A percentile compares a stretch with the other conserved stretches of the same genome.
phyloP scores from a whole-genome alignment of 2,329 filamentous ascomycete species.

The Aureobasidium melanogenum region DNA sequence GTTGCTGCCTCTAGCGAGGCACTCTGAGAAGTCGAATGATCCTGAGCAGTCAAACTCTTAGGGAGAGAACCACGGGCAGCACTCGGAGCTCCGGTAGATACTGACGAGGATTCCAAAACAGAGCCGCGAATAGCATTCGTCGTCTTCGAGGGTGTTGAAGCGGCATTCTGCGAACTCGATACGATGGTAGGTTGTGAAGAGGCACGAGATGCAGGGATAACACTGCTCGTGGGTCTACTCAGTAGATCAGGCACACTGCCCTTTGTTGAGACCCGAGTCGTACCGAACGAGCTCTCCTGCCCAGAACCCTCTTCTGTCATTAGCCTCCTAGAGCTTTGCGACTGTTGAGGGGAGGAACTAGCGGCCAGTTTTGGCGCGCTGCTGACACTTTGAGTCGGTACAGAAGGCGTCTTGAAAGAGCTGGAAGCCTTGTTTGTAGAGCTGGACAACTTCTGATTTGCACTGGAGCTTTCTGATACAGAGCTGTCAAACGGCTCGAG shows the following conservation, averaged over 20 bases:
- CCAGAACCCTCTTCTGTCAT: neutral
- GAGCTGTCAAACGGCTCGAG: too few relatives aligned
- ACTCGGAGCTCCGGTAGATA: neutral
- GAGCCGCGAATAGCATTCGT: neutral
- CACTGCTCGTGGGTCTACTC: neutral
- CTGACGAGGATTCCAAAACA: neutral
- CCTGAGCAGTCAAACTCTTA: neutral
- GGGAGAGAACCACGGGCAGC: neutral
- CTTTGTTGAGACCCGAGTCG: neutral
- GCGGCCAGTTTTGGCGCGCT: neutral
- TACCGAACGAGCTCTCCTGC: neutral
- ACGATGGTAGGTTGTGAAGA: neutral
- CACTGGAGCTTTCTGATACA: too few relatives aligned
- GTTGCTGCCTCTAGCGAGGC: neutral
- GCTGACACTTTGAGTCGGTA: neutral
- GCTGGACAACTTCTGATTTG: neutral
- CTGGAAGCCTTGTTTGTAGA: neutral
- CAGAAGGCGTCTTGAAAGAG: neutral
- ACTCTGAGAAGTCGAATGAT: neutral
- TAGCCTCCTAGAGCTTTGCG: neutral
- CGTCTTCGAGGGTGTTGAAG: neutral
- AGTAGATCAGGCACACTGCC: neutral
- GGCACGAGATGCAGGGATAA: neutral
- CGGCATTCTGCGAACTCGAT: neutral
- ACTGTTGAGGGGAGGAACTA: neutral